Percentiles rank a stretch among this genome's conserved stretches.
These are phyloP conservation scores for Candida quercuum DNA, from an alignment of 805 yeast species.

Conservation along the genomic window DNA sequence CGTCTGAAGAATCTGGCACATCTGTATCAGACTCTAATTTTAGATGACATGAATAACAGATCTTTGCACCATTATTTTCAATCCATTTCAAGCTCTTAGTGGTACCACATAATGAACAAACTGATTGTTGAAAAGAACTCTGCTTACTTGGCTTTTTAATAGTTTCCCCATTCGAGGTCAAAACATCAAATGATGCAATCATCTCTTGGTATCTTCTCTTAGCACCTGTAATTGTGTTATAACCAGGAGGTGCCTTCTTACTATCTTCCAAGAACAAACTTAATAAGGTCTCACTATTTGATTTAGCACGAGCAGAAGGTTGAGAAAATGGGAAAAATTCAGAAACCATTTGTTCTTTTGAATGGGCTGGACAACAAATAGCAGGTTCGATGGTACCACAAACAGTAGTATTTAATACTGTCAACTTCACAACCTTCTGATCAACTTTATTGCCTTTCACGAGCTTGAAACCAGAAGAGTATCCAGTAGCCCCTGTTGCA, in stretches of 20 bases:
- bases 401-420: constrained; percentile 5
- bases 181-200: constrained; percentile 7
- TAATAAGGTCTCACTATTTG: constrained; percentile 14
- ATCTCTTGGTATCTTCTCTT: constrained; percentile 37
- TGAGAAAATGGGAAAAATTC: constrained; percentile 22
- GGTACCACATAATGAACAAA: constrained; percentile 4
- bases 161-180: background rate
- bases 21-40: background rate
- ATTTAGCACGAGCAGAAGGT: constrained; percentile 17
- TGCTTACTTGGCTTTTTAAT: background rate
- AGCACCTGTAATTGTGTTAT: constrained; percentile 20
- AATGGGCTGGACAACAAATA: constrained; percentile 39
- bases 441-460: constrained; percentile 16
- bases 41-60: constrained; percentile 14
- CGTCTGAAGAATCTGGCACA: constrained; percentile 1
- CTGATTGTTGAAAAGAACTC: background rate
- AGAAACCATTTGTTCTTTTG: background rate
- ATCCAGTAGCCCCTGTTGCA: constrained; percentile 8
- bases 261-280: constrained; percentile 16
- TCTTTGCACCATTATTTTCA: background rate
- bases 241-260: constrained; percentile 12
- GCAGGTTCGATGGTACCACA: constrained; percentile 41
- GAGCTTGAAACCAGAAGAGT: constrained; percentile 43
- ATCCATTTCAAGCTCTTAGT: constrained; percentile 15
- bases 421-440: constrained; percentile 15